Base-by-base conservation (phyloP, 192 early-diverging fungal genomes). In the Coemansia sp. region DNA sequence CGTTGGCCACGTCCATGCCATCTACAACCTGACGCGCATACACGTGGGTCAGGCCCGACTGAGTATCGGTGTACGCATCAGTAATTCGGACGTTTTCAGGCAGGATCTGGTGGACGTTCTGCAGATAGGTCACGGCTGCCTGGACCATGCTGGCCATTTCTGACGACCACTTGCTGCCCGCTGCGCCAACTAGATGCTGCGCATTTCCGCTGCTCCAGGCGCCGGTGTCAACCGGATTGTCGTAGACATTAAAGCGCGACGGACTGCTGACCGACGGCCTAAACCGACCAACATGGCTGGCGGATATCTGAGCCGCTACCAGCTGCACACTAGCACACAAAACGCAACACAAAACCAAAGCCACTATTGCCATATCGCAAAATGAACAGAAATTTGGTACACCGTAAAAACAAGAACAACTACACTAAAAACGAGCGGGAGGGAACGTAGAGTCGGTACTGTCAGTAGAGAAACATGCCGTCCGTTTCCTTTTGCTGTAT, bases 1-100 rank as follows among this genome's bases (percentile, higher is more conserved):
- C 89, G 65, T 94, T 97, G 21, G 82, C 66, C 9, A 97, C 83
- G 51, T 83, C 79, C 5, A 90, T 38, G 9, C 85, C 91, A 49
- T 87, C 57, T 31, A 83, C 58, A 6, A 77, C 51, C 58, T 97
- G 94, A 38, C 85, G 84, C 10, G 90, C 57, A 61, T 94, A 88
- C 9, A 94, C 86, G 62, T 94, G 92, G n/a, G 90, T 86, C 5
- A 93, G 68, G 17, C 83, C 84, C n/a, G 82, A 85, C 57, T 83
- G 81, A 8, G 82, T 68, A 9, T 87, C 86, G 12, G 64, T 77
- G 67, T 91, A 89, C 9, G 81, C 64, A 64, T 83, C 82, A 43
- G 87, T 82, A 49, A 92, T 82, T 14, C 77, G 53, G 48, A 81
- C 29, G 0, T 44, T 41, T 8, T 26, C 46, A 2, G 55, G 25